Base-by-base conservation (phyloP, 1,284 basidiomycete species). In the Malassezia obtusa region DNA sequence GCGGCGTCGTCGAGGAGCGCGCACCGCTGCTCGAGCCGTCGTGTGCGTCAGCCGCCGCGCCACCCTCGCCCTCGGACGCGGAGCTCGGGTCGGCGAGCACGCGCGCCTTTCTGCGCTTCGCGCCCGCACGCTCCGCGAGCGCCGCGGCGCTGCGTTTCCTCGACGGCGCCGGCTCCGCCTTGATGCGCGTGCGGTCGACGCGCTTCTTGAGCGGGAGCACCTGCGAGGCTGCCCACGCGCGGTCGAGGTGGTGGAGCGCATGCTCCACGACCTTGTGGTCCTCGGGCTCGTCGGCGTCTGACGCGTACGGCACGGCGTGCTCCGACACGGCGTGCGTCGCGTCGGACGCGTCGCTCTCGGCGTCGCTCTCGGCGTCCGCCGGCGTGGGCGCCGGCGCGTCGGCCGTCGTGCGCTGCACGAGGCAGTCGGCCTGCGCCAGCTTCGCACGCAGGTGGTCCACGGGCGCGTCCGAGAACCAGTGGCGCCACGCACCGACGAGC, bases 141-240 rank as follows among this genome's bases (percentile, higher is more conserved):
- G 19, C 57, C 40, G 21, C 43, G 17, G 49, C 41, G 15, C 11
- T n/a, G 10, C 49, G 49, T 33, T 50, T 50, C n/a, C 15, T 43
- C 1, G 49, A 40, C 12, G 50, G 36, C 35, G 50, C 17, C n/a
- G 40, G 57, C 31, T 8, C 31, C 7, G 67, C 67, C 45, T 69
- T 69, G 50, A 69, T 58, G 44, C 68, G 63, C 1, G 68, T 69
- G 17, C 67, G 59, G 39, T 62, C 58, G 8, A 61, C 56, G 6
- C 69, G 58, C 51, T 71, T 71, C 60, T 70, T 71, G 24, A 64
- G 61, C 21, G 69, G 69, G 19, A 71, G 48, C 0, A 68, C 33
- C 1, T 26, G 12, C 35, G 25, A 25, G 7, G 21, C 22, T 9
- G 10, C 30, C 2, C 22, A 44, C 11, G 45, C 57, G 11, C 22